These are phyloP conservation scores for Cryptosporidium viatorum DNA, from an alignment of 169 alveolate genomes.

Conservation along the genomic window DNA sequence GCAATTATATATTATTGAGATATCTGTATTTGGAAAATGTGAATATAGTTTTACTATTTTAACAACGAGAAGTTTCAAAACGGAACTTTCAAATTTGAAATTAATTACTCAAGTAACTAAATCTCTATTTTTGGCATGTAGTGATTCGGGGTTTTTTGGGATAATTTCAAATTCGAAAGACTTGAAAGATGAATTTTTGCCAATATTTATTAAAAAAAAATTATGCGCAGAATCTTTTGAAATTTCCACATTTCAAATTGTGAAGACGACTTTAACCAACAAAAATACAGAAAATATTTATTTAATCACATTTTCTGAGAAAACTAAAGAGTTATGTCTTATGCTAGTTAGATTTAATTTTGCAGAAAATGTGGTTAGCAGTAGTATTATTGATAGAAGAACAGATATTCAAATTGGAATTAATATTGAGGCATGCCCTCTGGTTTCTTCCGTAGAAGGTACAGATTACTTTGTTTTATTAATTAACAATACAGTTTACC, in stretches of 20 bases:
- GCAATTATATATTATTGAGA: background rate
- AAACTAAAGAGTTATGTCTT: background rate
- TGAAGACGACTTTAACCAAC: background rate
- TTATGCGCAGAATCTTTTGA: background rate
- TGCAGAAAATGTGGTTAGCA: background rate
- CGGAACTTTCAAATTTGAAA: constrained; percentile 7
- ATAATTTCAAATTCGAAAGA: background rate
- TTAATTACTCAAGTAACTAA: constrained; percentile 3
- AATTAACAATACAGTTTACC: constrained; percentile 4
- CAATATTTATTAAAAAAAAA: constrained; percentile 5
- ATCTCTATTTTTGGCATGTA: constrained; percentile 3
- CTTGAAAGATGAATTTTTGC: background rate
- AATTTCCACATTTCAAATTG: constrained; percentile 1
- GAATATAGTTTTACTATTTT: background rate
- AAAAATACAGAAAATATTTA: constrained; percentile 14
- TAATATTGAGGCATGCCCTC: background rate
- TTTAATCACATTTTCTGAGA: constrained; percentile 16
- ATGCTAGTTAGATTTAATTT: background rate
- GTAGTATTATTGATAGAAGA: background rate
- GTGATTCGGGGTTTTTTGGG: constrained; percentile 7
- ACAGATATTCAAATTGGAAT: background rate
- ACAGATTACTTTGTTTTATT: background rate
- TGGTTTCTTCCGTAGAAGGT: constrained; percentile 9
- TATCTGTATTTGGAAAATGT: background rate
- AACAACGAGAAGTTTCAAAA: background rate